phyloP scores from a whole-genome alignment of 2,329 filamentous ascomycete genomes.

The Phaeoacremonium minimum region DNA sequence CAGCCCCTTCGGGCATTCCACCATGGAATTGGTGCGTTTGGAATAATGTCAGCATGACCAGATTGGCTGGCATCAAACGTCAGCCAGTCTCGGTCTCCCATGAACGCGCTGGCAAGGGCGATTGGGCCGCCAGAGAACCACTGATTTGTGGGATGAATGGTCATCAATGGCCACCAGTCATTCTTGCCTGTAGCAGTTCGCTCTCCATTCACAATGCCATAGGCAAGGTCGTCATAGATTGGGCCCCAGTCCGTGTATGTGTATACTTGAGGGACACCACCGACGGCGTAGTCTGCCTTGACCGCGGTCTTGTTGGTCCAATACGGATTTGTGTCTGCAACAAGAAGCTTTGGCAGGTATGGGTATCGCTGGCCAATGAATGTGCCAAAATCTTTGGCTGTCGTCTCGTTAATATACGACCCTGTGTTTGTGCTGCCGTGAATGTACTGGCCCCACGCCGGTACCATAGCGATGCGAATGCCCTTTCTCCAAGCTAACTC shows the following conservation, averaged over 20 bases:
- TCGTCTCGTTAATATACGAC: conserved; percentile 9
- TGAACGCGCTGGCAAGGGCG: conserved; percentile 11
- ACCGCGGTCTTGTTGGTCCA: conserved; percentile 15
- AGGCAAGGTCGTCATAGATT: conserved; percentile 14
- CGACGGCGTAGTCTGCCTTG: conserved; percentile 11
- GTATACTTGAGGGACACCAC: conserved; percentile 11
- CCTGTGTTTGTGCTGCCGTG: conserved; percentile 10
- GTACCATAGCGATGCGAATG: conserved; percentile 9
- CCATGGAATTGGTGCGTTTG: conserved; percentile 14
- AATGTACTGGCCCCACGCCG: conserved; percentile 10
- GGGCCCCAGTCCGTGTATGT: conserved; percentile 9
- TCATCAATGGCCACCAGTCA: conserved; percentile 11
- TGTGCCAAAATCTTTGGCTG: conserved; percentile 12
- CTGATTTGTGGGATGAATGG: conserved; percentile 15
- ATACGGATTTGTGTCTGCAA: conserved; percentile 16
- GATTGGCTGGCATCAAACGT: conserved; percentile 15
- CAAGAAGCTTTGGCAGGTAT: conserved; percentile 15
- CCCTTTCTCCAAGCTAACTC: conserved; percentile 11
- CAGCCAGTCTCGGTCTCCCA: conserved; percentile 12
- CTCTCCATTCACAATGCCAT: conserved; percentile 12
- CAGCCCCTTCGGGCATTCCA: conserved; percentile 12
- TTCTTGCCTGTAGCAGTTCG: neutral
- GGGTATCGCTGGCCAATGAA: conserved; percentile 16
- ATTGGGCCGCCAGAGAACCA: conserved; percentile 14
- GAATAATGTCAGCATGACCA: conserved; percentile 13